Evolutionary conservation across 2,329 filamentous ascomycete species (phyloP), one percentile per base, ranked within the genome.

Genomic region (Microdochium bolleyi): DNA sequence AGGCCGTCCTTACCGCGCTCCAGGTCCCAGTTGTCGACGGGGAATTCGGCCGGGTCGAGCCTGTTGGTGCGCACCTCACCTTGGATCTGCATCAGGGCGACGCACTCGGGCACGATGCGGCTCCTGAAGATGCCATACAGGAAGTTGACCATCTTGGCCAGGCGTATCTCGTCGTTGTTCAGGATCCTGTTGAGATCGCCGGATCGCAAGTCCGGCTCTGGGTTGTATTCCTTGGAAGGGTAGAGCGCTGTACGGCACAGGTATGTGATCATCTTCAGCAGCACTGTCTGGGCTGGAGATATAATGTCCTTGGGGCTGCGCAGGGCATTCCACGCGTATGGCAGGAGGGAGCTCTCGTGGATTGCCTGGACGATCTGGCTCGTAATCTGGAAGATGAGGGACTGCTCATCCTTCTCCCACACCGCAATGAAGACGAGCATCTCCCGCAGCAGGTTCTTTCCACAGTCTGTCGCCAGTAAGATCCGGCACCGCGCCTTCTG

Each of bases 21-120:
- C 87, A 97, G 95, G 62, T 97, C 92, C 92, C 92, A 97, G 49
- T 91, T 80, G 62, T 97, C 95, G 1, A 96, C 84, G 0, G 92
- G 92, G 62, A 96, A 97, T 62, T 96, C 92, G 56, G 89, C 84
- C 0, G 89, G 84, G 55, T 92, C 82, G 16, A 86, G 83, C 53
- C 84, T 78, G 30, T 86, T 84, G 41, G 86, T 84, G 44, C 89
- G 85, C 32, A 96, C 95, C 64, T 96, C 88, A 16, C 89, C 89
- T 71, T 97, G 92, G 2, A 96, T 79, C 63, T 94, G 90, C 73
- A 97, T 96, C 37, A 96, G 76, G n/a, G 92, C 92, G 52, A 92
- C 89, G 16, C 91, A 96, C 64, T 96, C 92, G 0, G 92, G 92
- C 3, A 96, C 92, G 55, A 96, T 92, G 56, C 92, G 89, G 57